Evolutionary conservation across 108 stramenopile genomes (phyloP), one percentile per base, ranked within the genome.

Genomic region (Epipyxis sp.): DNA sequence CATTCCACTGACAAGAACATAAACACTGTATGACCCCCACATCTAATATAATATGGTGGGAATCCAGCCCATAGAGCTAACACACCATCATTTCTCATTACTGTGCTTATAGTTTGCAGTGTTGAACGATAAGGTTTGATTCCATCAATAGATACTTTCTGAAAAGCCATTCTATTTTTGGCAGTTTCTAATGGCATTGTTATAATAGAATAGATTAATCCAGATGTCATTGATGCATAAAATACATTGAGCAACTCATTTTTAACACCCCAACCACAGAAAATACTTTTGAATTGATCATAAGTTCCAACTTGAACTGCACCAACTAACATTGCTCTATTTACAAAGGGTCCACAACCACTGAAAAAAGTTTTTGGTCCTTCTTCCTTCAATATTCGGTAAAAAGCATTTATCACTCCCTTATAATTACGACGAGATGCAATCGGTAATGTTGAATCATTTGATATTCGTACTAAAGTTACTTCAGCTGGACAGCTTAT

Each of bases 151-250:
- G 84, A 79, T 0, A 84, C 61, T 77, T 90, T 91, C 88, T 95
- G 95, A 69, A 85, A 88, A 6, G 95, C 95, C 95, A 95, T 95
- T 39, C 93, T 86, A 82, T 95, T 95, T 86, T 95, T 95, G 32
- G 89, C 81, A 40, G 92, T 91, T 79, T 95, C 95, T 59, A 95
- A 85, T 32, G 95, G 95, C 95, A 95, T 95, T 40, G 95, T 95
- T 43, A 91, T 90, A 71, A 94, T 59, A 1, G 91, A 91, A 81
- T 95, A 95, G 62, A 95, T 88, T 59, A 95, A 86, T 44, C 95
- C 95, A 42, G 89, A 89, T 34, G 92, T 91, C 95, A 95, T 95
- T 44, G 95, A 91, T 27, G 92, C 85, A 77, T 81, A 91, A 80
- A 95, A 95, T 3, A 94, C 92, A 83, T 94, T 94, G 1, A 88